Percentiles rank a stretch among this genome's conserved stretches.
Evolutionary conservation across 2,329 filamentous ascomycete genomes (phyloP).

Genomic region (Talaromyces amestolkiae): DNA sequence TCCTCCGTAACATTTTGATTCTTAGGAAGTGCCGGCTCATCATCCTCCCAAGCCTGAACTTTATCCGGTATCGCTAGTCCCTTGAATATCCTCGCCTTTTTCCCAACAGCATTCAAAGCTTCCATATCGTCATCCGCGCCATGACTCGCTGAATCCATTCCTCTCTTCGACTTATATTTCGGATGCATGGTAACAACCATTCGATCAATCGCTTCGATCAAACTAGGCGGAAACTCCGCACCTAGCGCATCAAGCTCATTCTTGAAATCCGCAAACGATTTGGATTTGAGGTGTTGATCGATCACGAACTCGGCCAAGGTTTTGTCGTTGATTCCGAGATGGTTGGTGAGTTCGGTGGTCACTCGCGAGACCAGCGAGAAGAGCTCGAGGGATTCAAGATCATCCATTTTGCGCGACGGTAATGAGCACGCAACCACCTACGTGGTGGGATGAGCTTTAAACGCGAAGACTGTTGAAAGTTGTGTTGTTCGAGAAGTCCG

Average conservation of each 20-base stretch:
- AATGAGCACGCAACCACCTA: slow-evolving; percentile 6
- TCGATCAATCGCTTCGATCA: slow-evolving; percentile 89
- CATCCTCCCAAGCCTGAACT: slow-evolving; percentile 55
- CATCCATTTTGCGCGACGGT: slow-evolving; percentile 64
- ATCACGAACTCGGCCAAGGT: slow-evolving; percentile 96
- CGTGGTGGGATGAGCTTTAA: slow-evolving; percentile 5
- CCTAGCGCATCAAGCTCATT: slow-evolving; percentile 70
- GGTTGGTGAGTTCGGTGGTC: slow-evolving; percentile 89
- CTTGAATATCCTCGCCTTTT: slow-evolving; percentile 85
- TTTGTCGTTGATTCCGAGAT: slow-evolving; percentile 87
- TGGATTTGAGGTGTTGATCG: slow-evolving; percentile 76
- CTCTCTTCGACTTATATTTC: slow-evolving; percentile 66
- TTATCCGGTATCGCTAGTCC: slow-evolving; percentile 85
- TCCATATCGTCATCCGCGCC: slow-evolving; percentile 46
- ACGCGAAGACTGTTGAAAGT: background rate
- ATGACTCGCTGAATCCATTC: slow-evolving; percentile 33
- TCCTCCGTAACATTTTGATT: slow-evolving; percentile 27
- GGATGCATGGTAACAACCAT: slow-evolving; percentile 88
- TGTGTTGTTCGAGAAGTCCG: background rate
- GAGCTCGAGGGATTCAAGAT: slow-evolving; percentile 85
- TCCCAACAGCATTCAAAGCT: slow-evolving; percentile 52
- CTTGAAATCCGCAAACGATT: slow-evolving; percentile 70
- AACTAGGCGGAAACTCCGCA: slow-evolving; percentile 77
- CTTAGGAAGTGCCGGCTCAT: slow-evolving; percentile 38
- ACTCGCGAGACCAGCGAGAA: slow-evolving; percentile 94